Base-by-base conservation (phyloP, 352 stramenopile species). In the Pythium brassicae region DNA sequence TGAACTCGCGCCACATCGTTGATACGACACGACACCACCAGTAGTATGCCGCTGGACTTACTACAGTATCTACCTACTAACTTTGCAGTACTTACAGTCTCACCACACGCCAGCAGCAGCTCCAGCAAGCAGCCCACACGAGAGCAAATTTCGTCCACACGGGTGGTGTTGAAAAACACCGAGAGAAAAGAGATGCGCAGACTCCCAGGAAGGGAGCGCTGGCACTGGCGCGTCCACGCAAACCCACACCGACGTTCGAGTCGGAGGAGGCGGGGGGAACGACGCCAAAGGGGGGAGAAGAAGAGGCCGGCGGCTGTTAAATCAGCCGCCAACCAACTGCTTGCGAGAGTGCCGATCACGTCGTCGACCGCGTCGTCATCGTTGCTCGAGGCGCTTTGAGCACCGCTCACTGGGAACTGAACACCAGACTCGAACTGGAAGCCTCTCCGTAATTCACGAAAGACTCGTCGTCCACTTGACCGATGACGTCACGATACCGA, bases 81-180 rank as follows among this genome's bases (percentile, higher is more conserved):
- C n/a, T n/a, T n/a, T n/a, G n/a, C n/a, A n/a, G n/a, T n/a, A n/a
- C n/a, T n/a, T n/a, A n/a, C 48, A 53, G 2, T 1, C 44, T 20
- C 44, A 50, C 55, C 32, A 44, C 51, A 44, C n/a, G 26, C 37
- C 5, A 22, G 0, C 5, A 25, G 2, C n/a, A 25, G 8, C 10
- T 11, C 40, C 11, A 4, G 15, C 0, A 15, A 25, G 1, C 19
- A 25, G 6, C 22, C 20, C 42, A 19, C 8, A 14, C 23, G 26
- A 3, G 27, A 9, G 20, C 25, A 40, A 55, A 74, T 66, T 83
- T 76, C 72, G 71, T 54, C 9, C 37, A 3, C 68, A 68, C 64
- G 75, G 83, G 83, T 93, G 83, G 83, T 93, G 80, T 93, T 93
- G 74, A 91, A 72, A 90, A 93, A 93, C 83, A 93, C 83, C 83